Conservation (phyloP, 2,329 filamentous ascomycete genomes). For the Aureobasidium musti region DNA sequence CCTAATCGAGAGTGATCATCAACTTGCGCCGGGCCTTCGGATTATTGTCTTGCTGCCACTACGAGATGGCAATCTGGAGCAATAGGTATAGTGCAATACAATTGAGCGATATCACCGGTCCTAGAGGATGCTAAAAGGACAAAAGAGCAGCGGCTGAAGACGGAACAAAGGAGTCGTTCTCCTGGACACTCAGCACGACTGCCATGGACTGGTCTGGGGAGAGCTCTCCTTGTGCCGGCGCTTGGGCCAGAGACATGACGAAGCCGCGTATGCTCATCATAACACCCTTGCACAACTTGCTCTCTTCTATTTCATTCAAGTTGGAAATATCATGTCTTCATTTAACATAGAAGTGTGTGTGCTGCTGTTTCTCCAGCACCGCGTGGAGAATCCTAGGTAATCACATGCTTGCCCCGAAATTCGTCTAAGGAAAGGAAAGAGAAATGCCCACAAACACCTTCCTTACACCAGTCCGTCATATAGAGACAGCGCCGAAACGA, state of each 20-base stretch:
- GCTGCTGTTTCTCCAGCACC: slow-evolving; percentile 14
- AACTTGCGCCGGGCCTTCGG: slow-evolving; percentile 9
- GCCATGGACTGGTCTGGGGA: slow-evolving; percentile 21
- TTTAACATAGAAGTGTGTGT: slow-evolving; percentile 14
- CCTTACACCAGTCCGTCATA: slow-evolving; percentile 88
- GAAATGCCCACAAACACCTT: background rate
- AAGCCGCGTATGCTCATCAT: slow-evolving; percentile 1
- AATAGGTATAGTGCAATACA: background rate
- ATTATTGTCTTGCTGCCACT: background rate
- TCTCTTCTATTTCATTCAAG: background rate
- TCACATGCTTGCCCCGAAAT: background rate
- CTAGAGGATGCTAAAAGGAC: background rate
- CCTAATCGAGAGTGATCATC: background rate
- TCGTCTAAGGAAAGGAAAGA: slow-evolving; percentile 2
- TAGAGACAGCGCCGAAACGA: slow-evolving; percentile 92
- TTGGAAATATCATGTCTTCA: slow-evolving; percentile 17
- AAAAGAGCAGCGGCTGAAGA: slow-evolving; percentile 1
- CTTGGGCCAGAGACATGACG: slow-evolving; percentile 21
- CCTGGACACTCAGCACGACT: background rate
- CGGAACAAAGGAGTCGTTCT: slow-evolving; percentile 15
- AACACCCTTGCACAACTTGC: background rate
- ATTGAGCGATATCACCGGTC: background rate
- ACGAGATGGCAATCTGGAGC: background rate
- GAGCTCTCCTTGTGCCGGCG: slow-evolving; percentile 1
- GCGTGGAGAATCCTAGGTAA: slow-evolving; percentile 14